Evolutionary conservation across 352 stramenopile species (phyloP).

Genomic region (Globisporangium heterothallicum): DNA sequence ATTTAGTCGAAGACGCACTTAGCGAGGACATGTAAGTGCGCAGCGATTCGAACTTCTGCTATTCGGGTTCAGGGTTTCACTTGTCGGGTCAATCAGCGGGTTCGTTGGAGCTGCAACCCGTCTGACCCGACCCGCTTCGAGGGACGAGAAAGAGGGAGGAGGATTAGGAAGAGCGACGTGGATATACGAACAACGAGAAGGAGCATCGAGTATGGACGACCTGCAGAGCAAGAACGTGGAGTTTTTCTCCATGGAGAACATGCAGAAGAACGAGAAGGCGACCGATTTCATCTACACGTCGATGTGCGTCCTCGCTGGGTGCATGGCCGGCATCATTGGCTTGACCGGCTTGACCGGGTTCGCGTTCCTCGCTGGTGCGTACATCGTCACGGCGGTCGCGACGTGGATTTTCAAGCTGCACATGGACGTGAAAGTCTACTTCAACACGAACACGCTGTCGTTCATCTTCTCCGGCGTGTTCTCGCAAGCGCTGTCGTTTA

Average conservation of each 20-base stretch:
- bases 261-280: constrained; percentile 74
- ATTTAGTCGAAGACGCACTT: neutral
- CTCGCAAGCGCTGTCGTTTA: constrained; percentile 77
- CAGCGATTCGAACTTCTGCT: too few relatives aligned
- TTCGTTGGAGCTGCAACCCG: neutral
- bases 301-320: constrained; percentile 81
- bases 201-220: constrained; percentile 37
- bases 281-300: constrained; percentile 77
- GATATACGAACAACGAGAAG: neutral
- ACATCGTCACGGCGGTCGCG: constrained; percentile 59
- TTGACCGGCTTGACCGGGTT: constrained; percentile 74
- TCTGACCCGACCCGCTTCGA: neutral
- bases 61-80: too few relatives aligned
- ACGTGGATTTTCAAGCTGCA: constrained; percentile 72
- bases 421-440: constrained; percentile 74
- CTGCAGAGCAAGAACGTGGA: constrained; percentile 70
- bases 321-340: constrained; percentile 74
- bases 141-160: neutral
- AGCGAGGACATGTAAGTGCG: too few relatives aligned
- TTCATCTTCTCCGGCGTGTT: constrained; percentile 76
- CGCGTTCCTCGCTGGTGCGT: constrained; percentile 57
- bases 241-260: constrained; percentile 87
- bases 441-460: constrained; percentile 59
- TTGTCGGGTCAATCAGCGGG: too few relatives aligned
- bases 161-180: neutral